Evolutionary conservation across 176 grass and related monocot genomes (phyloP).

Genomic region (Triticum timopheevii): DNA sequence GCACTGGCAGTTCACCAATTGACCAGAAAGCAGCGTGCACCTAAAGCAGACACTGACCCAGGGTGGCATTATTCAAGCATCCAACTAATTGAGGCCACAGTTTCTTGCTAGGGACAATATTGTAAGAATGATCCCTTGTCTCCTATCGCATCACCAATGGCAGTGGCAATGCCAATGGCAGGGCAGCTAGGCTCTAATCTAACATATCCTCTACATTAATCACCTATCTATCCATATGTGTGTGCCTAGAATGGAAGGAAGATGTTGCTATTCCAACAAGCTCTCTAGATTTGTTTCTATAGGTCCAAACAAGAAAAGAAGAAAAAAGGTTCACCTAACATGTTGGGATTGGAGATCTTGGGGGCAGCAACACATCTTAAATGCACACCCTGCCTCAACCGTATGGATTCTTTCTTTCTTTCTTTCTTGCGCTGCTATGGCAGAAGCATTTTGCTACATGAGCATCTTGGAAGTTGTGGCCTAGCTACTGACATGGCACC

Average conservation of each 20-base stretch:
- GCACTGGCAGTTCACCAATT: slow-evolving; percentile 35
- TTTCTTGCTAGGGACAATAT: slow-evolving; percentile 33
- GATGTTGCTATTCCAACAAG: neutral
- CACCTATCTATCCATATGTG: neutral
- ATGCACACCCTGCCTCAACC: slow-evolving; percentile 14
- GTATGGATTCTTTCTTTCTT: slow-evolving; percentile 18
- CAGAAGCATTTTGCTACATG: slow-evolving; percentile 32
- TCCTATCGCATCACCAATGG: slow-evolving; percentile 23
- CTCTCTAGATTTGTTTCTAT: neutral
- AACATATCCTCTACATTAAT: slow-evolving; percentile 31
- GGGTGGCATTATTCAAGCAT: slow-evolving; percentile 31
- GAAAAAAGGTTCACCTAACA: slow-evolving; percentile 22
- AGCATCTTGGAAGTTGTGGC: slow-evolving; percentile 53
- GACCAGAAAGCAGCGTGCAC: slow-evolving; percentile 33
- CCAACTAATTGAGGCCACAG: slow-evolving; percentile 16
- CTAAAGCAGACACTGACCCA: slow-evolving; percentile 40
- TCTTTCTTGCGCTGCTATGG: slow-evolving; percentile 15
- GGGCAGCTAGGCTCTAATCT: slow-evolving; percentile 13
- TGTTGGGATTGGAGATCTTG: slow-evolving; percentile 50
- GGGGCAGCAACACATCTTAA: slow-evolving; percentile 43
- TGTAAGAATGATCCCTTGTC: slow-evolving; percentile 32
- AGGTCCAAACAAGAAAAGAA: neutral
- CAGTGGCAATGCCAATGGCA: neutral
- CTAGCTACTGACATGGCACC: slow-evolving; percentile 34
- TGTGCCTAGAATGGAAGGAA: slow-evolving; percentile 3